phyloP scores from a whole-genome alignment of 2,329 filamentous ascomycete genomes.

The Phyllosticta paracitricarpa region DNA sequence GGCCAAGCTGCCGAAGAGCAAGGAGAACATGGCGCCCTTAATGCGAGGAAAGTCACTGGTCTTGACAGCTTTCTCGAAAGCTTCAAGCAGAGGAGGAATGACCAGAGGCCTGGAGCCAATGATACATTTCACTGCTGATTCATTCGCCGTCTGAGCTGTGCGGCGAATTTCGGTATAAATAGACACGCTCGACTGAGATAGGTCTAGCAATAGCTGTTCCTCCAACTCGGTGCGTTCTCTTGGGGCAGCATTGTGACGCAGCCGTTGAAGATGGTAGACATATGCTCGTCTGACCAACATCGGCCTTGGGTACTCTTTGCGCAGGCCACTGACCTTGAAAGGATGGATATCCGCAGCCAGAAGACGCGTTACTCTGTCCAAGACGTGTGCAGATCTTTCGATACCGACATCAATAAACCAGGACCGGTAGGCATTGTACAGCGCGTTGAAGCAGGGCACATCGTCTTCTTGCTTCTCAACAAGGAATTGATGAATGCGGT shows the following conservation, averaged over 20 bases:
- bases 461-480: constrained; percentile 83
- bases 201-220: constrained; percentile 70
- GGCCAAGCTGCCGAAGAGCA: constrained; percentile 78
- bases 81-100: constrained; percentile 74
- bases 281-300: constrained; percentile 88
- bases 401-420: constrained; percentile 99
- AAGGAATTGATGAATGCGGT: constrained; percentile 76
- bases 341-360: constrained; percentile 79
- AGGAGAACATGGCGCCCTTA: constrained; percentile 86
- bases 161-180: constrained; percentile 92
- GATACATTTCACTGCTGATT: constrained; percentile 85
- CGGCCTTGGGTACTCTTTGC: constrained; percentile 86
- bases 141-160: constrained; percentile 81
- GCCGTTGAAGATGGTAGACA: constrained; percentile 86
- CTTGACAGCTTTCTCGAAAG: constrained; percentile 67
- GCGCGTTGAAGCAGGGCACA: constrained; percentile 83
- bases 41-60: constrained; percentile 80
- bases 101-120: constrained; percentile 81
- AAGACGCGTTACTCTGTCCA: constrained; percentile 77
- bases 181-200: constrained; percentile 83
- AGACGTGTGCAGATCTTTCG: constrained; percentile 83
- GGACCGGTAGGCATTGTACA: constrained; percentile 85
- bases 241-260: constrained; percentile 85
- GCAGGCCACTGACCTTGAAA: constrained; percentile 86
- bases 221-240: constrained; percentile 85